phyloP scores from a whole-genome alignment of 352 stramenopile genomes.

The Globisporangium polare region DNA sequence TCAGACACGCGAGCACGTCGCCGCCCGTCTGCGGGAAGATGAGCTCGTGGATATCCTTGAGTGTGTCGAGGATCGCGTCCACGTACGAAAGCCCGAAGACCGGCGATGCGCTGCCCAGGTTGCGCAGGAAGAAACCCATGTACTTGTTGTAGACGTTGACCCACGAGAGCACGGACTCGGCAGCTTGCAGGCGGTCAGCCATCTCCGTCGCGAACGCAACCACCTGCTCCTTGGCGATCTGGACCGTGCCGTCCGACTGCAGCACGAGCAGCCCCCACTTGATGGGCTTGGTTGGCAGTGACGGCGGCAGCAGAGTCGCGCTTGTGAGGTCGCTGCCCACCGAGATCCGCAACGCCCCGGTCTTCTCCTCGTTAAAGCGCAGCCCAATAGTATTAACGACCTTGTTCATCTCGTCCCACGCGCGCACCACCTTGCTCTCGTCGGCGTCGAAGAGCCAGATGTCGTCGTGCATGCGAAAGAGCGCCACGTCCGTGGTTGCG shows the following conservation, averaged over 20 bases:
- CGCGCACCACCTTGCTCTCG: slow-evolving; percentile 23
- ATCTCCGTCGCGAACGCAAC: slow-evolving; percentile 37
- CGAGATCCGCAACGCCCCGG: slow-evolving; percentile 27
- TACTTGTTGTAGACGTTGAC: slow-evolving; percentile 63
- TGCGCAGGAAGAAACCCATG: slow-evolving; percentile 50
- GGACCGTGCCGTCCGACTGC: slow-evolving; percentile 31
- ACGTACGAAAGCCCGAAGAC: slow-evolving; percentile 29
- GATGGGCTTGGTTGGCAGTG: slow-evolving; percentile 31
- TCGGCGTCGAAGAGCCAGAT: slow-evolving; percentile 44
- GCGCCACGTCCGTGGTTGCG: slow-evolving; percentile 4
- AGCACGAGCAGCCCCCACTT: slow-evolving; percentile 42
- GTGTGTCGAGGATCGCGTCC: slow-evolving; percentile 24
- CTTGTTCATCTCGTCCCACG: slow-evolving; percentile 35
- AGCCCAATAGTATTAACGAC: slow-evolving; percentile 22
- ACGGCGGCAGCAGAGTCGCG: slow-evolving; percentile 15
- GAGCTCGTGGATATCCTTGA: slow-evolving; percentile 27
- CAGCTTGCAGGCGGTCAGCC: slow-evolving; percentile 25
- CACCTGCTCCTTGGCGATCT: slow-evolving; percentile 31
- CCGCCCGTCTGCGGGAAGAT: slow-evolving; percentile 32
- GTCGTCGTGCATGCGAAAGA: slow-evolving; percentile 47
- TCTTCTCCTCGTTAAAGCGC: slow-evolving; percentile 40
- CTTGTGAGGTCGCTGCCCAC: not conserved
- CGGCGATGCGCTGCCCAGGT: slow-evolving; percentile 33
- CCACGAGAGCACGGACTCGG: slow-evolving; percentile 30
- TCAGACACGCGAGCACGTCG: slow-evolving; percentile 28